Percentiles rank a stretch among this genome's conserved stretches.
These are phyloP conservation scores for Phytomonas sp. DNA, from an alignment of 208 protist species.

Conservation along the genomic window DNA sequence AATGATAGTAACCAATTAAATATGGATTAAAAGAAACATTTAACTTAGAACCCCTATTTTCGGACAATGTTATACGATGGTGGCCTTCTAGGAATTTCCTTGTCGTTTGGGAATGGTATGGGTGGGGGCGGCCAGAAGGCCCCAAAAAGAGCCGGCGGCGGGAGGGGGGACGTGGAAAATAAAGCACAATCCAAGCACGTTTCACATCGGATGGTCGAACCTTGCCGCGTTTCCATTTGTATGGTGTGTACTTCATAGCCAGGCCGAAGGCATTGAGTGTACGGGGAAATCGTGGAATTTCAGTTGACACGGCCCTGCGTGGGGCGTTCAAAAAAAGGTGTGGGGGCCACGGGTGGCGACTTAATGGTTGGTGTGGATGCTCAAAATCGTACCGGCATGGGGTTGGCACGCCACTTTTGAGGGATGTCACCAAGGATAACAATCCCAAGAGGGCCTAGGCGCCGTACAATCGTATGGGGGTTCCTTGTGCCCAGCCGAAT, in stretches of 20 bases:
- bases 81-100: too few species aligned
- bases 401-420: background rate
- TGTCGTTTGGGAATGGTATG: too few species aligned
- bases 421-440: background rate
- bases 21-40: constrained; percentile 1
- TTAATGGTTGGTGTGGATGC: background rate
- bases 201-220: background rate
- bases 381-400: background rate
- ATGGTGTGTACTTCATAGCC: too few species aligned
- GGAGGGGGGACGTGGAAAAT: too few species aligned
- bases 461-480: too few species aligned
- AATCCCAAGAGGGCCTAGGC: background rate
- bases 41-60: too few species aligned
- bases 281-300: background rate
- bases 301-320: background rate
- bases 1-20: constrained; percentile 11
- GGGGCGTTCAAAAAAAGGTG: background rate
- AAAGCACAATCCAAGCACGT: too few species aligned
- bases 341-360: background rate
- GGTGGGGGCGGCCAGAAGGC: too few species aligned
- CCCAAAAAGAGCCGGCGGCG: too few species aligned
- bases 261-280: background rate
- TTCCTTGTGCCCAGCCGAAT: background rate
- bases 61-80: too few species aligned
- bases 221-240: background rate